Percentiles rank a stretch among this genome's conserved stretches.
These are phyloP conservation scores for Amanita fuliginea DNA, from an alignment of 768 basidiomycete species.

Conservation along the genomic window DNA sequence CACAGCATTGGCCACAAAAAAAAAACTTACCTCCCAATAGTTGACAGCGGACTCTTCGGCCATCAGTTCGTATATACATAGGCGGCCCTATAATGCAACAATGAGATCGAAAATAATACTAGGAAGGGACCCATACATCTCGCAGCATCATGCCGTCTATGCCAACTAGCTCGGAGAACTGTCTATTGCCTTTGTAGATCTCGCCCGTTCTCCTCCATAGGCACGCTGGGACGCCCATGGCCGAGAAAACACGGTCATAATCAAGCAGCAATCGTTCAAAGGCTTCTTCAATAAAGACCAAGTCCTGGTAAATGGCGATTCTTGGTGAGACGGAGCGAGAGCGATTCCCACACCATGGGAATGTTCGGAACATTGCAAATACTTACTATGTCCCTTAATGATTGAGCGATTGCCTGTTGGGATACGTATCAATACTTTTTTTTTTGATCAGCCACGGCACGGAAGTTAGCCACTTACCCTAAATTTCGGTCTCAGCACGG, in stretches of 20 bases:
- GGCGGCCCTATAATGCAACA: slow-evolving; percentile 52
- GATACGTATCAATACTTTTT: slow-evolving; percentile 3
- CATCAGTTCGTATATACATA: slow-evolving; percentile 98
- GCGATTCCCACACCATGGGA: neutral
- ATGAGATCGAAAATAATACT: neutral
- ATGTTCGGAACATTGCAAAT: neutral
- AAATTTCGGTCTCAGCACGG: slow-evolving; percentile 77
- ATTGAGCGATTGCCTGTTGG: slow-evolving; percentile 64
- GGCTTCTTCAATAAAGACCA: slow-evolving; percentile 96
- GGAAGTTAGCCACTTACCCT: slow-evolving; percentile 40
- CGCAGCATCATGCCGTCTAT: slow-evolving; percentile 81
- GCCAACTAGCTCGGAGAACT: slow-evolving; percentile 86
- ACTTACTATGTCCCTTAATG: slow-evolving; percentile 69
- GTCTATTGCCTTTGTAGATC: slow-evolving; percentile 96
- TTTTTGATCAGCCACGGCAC: slow-evolving; percentile 1
- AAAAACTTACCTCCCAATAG: slow-evolving; percentile 76
- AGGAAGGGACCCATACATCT: slow-evolving; percentile 37
- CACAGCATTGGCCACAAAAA: neutral
- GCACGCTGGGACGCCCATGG: slow-evolving; percentile 96
- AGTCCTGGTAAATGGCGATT: slow-evolving; percentile 39
- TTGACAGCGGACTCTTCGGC: slow-evolving; percentile 94
- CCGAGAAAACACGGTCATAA: slow-evolving; percentile 89
- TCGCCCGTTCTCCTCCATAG: slow-evolving; percentile 95
- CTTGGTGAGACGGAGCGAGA: slow-evolving; percentile 3
- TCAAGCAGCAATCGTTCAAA: slow-evolving; percentile 93